phyloP scores from a whole-genome alignment of 805 yeast species.

The Vanderwaltozyma yarrowii region DNA sequence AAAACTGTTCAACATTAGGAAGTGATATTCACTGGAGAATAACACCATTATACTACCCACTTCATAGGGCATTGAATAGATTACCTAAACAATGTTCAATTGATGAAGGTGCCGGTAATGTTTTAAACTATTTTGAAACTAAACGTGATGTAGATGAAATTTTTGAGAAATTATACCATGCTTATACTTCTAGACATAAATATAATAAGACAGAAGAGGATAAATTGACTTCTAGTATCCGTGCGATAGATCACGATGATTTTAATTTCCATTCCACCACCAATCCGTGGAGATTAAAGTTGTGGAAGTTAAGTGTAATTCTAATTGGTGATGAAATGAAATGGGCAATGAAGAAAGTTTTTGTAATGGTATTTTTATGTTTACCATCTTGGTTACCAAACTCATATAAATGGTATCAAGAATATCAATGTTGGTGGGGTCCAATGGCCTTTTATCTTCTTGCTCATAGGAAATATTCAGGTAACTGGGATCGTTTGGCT shows the following conservation, averaged over 20 bases:
- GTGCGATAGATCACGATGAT: constrained; percentile 36
- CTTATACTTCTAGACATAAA: constrained; percentile 34
- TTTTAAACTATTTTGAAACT: constrained; percentile 34
- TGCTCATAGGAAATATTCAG: constrained; percentile 34
- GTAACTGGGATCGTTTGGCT: constrained; percentile 27
- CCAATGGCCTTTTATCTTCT: constrained; percentile 30
- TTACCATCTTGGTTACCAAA: constrained; percentile 36
- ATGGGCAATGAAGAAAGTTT: constrained; percentile 35
- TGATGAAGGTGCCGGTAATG: constrained; percentile 40
- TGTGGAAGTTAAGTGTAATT: constrained; percentile 31
- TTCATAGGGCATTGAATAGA: constrained; percentile 32
- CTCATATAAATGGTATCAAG: constrained; percentile 35
- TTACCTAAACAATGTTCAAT: constrained; percentile 34
- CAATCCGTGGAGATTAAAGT: constrained; percentile 27
- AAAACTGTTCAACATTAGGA: constrained; percentile 19
- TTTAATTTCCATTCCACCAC: constrained; percentile 32
- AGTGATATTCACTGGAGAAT: constrained; percentile 28
- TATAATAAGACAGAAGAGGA: constrained; percentile 4
- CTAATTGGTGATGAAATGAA: constrained; percentile 32
- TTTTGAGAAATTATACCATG: constrained; percentile 34
- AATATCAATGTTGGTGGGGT: constrained; percentile 36
- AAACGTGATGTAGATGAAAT: constrained; percentile 37
- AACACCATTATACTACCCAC: constrained; percentile 27
- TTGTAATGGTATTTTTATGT: constrained; percentile 30
- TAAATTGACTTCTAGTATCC: constrained; percentile 10